Conservation (phyloP, 306 rosid species). For the Prunus davidiana region DNA sequence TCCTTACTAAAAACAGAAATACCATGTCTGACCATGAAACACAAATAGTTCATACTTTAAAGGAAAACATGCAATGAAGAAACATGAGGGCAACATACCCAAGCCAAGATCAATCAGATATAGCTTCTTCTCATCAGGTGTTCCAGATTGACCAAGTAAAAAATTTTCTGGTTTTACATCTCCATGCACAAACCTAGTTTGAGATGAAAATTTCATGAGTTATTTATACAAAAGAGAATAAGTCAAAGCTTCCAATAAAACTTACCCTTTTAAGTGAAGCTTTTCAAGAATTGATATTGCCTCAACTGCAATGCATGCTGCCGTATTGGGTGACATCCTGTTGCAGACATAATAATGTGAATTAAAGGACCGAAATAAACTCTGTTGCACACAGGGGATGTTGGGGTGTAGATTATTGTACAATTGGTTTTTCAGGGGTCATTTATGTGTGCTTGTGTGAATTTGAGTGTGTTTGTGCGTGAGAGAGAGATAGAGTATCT, state of each 20-base stretch:
- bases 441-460: not conserved
- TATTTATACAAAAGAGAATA: not conserved
- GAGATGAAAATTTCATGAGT: not conserved
- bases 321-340: conserved; percentile 94
- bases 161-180: conserved; percentile 97
- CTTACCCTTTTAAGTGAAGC: conserved; percentile 91
- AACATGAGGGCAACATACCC: conserved; percentile 45
- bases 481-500: conserved; percentile 27
- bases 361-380: conserved; percentile 8
- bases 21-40: not conserved
- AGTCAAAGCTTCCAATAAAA: conserved; percentile 5
- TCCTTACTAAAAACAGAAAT: not conserved
- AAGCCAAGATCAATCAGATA: conserved; percentile 92
- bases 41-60: not conserved
- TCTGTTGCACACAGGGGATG: not conserved
- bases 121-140: conserved; percentile 86
- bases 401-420: not conserved
- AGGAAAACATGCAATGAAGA: not conserved
- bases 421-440: not conserved
- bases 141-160: conserved; percentile 88
- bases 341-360: conserved; percentile 21
- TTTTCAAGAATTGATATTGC: conserved; percentile 95
- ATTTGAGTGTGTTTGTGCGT: not conserved
- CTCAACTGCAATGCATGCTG: conserved; percentile 92
- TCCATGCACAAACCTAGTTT: conserved; percentile 86